Conservation (phyloP, 371 early-diverging fungal species). For the Furculomyces boomerangus region DNA sequence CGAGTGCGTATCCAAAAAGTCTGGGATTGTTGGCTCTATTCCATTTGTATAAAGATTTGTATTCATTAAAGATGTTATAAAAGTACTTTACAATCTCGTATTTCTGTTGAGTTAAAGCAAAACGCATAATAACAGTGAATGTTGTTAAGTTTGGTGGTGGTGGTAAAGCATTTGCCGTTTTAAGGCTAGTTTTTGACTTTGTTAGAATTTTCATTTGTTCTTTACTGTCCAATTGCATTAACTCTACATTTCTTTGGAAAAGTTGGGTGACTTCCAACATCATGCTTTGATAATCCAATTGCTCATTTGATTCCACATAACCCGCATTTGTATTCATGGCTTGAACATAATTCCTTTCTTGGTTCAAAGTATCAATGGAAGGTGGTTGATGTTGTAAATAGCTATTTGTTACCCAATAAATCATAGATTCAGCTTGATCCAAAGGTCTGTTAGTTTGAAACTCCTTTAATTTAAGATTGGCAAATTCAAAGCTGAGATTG, state of each 20-base stretch:
- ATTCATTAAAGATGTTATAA: not conserved
- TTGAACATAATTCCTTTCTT: not conserved
- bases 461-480: not conserved
- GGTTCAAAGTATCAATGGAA: not conserved
- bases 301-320: too few relatives aligned
- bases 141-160: constrained; percentile 2
- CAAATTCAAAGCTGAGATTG: not conserved
- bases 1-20: not conserved
- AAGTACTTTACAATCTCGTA: not conserved
- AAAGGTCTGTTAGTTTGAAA: not conserved
- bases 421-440: not conserved
- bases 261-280: not conserved
- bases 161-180: not conserved
- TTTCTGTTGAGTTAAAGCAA: not conserved
- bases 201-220: too few relatives aligned
- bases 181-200: not conserved
- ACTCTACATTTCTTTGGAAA: too few relatives aligned
- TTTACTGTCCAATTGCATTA: not conserved
- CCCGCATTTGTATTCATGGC: too few relatives aligned
- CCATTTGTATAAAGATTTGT: not conserved
- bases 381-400: not conserved
- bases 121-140: not conserved
- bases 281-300: not conserved
- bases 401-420: not conserved
- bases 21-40: not conserved